Base-by-base conservation (phyloP, 306 rosid species). In the Vigna hirtella region DNA sequence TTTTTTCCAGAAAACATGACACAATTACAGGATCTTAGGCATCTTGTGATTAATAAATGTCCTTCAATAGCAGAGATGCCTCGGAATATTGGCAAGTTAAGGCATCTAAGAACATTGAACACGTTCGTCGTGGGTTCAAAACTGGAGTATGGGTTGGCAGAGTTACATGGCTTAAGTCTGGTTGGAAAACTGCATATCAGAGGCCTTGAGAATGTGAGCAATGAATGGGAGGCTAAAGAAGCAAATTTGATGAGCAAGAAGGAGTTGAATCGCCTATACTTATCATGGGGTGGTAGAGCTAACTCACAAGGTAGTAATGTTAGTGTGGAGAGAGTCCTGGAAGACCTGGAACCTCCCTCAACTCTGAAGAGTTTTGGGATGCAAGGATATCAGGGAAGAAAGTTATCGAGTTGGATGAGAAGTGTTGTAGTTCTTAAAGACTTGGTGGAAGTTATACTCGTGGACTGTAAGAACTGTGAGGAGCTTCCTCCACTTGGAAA, bases 401-500 rank as follows among this genome's bases (percentile, higher is more conserved):
- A 55, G 5, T 20, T 55, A 3, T 2, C 62, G 3, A 5, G 9
- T n/a, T 73, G 69, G 78, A 58, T 73, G 69, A 45, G 42, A 22
- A 43, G 58, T 43, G 3, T 7, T 4, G 17, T 58, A 1, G 1
- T 59, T 59, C 13, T 74, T 0, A 9, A 4, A 28, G 30, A 42
- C 18, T 45, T 59, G 13, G 58, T 74, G 34, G 7, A 9, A 0
- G 5, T 74, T 45, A 2, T 10, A n/a, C 78, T 74, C 4, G 28
- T 1, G 0, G 32, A 59, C 5, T 74, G 78, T 11, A 0, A 1
- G 0, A 59, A 45, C 58, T 58, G 47, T 10, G 8, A 45, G 48
- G 9, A 11, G 17, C 70, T 74, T 45, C 59, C 70, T 59, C 32
- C 70, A n/a, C 70, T 74, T 45, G 70, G 78, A n/a, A 74, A 74